Conservation (phyloP, 1,284 basidiomycete genomes). For the Microbotryum intermedium region DNA sequence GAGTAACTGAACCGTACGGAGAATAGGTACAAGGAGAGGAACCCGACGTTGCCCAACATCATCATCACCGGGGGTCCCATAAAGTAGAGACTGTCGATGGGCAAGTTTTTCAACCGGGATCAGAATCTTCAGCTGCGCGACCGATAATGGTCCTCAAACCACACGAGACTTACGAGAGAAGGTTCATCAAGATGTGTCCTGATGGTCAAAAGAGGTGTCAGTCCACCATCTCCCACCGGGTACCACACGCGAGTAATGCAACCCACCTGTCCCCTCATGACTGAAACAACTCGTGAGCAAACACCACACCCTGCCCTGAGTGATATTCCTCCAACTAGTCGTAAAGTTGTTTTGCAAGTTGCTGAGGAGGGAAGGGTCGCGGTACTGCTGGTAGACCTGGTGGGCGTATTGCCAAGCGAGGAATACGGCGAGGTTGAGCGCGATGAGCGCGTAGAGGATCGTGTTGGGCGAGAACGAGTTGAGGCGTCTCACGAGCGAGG, state of each 20-base stretch:
- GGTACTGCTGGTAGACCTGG: slow-evolving; percentile 8
- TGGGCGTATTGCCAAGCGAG: slow-evolving; percentile 17
- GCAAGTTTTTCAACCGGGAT: not conserved
- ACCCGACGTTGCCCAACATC: slow-evolving; percentile 25
- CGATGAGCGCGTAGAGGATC: too few species aligned
- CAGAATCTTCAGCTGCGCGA: not conserved
- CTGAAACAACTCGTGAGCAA: slow-evolving; percentile 20
- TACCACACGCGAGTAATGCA: too few species aligned
- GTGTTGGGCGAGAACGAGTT: too few species aligned
- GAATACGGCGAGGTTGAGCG: slow-evolving; percentile 17
- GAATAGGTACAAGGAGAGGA: slow-evolving; percentile 21
- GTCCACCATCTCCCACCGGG: too few species aligned
- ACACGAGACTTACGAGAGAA: slow-evolving; percentile 2
- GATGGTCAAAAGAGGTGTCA: too few species aligned
- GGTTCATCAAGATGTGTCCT: slow-evolving; percentile 19
- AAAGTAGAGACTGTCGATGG: slow-evolving; percentile 10
- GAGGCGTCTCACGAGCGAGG: too few species aligned
- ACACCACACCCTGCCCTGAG: slow-evolving; percentile 18
- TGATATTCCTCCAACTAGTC: slow-evolving; percentile 17
- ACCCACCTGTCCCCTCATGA: slow-evolving; percentile 9
- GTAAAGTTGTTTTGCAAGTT: slow-evolving; percentile 24
- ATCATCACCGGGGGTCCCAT: slow-evolving; percentile 16
- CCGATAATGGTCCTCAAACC: not conserved
- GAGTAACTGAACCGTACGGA: slow-evolving; percentile 1
- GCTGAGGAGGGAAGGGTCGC: slow-evolving; percentile 9